Base-by-base conservation (phyloP, 2,329 filamentous ascomycete genomes). In the Verticillium longisporum region DNA sequence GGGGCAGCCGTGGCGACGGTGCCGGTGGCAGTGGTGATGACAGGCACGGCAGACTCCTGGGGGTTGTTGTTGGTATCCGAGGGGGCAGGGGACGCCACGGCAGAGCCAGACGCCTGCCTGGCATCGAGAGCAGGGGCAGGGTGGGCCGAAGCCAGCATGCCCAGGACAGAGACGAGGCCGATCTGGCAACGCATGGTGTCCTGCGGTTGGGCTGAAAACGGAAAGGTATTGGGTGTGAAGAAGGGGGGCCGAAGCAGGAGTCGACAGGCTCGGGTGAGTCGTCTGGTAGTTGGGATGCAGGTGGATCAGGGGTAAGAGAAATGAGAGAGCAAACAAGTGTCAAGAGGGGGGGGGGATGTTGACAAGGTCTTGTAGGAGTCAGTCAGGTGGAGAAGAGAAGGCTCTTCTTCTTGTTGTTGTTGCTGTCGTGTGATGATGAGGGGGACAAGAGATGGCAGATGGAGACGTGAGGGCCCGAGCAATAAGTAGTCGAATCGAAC, bases 51-150 rank as follows among this genome's bases (percentile, higher is more conserved):
- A 11, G 45, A 53, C n/a, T 53, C 45, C 45, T 53, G 45, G 11
- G 45, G 45, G 45, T 53, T 53, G 45, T 10, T 15, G 38, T 45
- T 26, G 45, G 45, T n/a, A 9, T 53, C 62, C 59, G 63, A 55
- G 32, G 61, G 55, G 41, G 58, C 64, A 56, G 59, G 55, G 26
- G 60, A n/a, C 33, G n/a, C 55, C 9, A 31, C 10, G 37, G 55
- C 55, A 18, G 55, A 26, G 55, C 15, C 55, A 11, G 55, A 56
- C 6, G 55, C 55, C 33, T 34, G 34, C 11, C 32, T 37, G 32
- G 55, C 33, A 31, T 37, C 32, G 15, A 37, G 3, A 6, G 55
- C 34, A 18, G 55, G 55, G 18, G 33, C 34, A 13, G 55, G 31
- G 33, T 34, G n/a, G n/a, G 55, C 55, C n/a, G 55, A 21, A 18